phyloP scores from a whole-genome alignment of 495 filamentous ascomycete species.

The Clavariopsis aquatica region DNA sequence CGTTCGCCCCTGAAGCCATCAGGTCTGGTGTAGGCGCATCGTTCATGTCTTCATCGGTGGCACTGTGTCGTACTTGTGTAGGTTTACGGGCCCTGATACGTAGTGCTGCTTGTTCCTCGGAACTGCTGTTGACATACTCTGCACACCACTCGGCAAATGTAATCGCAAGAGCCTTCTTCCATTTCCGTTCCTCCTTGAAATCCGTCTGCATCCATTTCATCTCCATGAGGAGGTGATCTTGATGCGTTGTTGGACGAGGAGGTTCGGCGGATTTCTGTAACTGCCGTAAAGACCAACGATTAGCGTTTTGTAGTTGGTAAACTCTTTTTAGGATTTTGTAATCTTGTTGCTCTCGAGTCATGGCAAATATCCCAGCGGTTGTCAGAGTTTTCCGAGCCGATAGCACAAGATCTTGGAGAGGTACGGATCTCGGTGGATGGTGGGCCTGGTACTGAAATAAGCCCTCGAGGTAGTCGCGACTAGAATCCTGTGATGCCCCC shows the following conservation, averaged over 20 bases:
- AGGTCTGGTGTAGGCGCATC: conserved; percentile 40
- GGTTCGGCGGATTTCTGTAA: conserved; percentile 79
- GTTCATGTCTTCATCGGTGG: conserved; percentile 34
- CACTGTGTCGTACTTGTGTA: conserved; percentile 9
- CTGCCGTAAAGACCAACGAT: conserved; percentile 89
- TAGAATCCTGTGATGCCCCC: conserved; percentile 54
- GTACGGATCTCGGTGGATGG: conserved; percentile 58
- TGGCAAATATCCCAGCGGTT: conserved; percentile 72
- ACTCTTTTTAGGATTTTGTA: conserved; percentile 79
- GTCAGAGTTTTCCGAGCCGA: conserved; percentile 80
- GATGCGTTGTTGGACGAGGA: conserved; percentile 68
- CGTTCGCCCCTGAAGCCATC: conserved; percentile 38
- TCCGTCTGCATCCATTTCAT: conserved; percentile 98
- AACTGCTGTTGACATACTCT: conserved; percentile 67
- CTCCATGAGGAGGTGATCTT: conserved; percentile 83
- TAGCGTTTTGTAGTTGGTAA: conserved; percentile 82
- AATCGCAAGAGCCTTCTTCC: conserved; percentile 80
- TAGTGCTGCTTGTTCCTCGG: conserved; percentile 62
- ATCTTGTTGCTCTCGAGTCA: conserved; percentile 79
- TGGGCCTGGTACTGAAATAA: conserved; percentile 72
- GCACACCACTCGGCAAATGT: conserved; percentile 78
- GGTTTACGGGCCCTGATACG: conserved; percentile 59
- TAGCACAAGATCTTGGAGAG: conserved; percentile 67
- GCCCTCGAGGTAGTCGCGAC: conserved; percentile 77
- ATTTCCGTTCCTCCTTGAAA: conserved; percentile 90